Base-by-base conservation (phyloP, 768 basidiomycete species). In the Megacollybia marginata region DNA sequence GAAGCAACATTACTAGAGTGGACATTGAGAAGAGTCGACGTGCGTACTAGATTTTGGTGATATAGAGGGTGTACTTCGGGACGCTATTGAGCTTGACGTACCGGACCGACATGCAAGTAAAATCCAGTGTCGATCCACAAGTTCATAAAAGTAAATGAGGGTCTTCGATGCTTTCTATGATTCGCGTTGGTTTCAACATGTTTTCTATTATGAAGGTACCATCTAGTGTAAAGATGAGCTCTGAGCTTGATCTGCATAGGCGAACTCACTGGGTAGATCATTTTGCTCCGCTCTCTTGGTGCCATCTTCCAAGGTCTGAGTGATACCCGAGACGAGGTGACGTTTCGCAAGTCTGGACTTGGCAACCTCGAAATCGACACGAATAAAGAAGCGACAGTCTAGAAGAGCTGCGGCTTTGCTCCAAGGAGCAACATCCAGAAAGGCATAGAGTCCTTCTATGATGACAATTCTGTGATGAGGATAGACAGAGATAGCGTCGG, bases 401-500 rank as follows among this genome's bases (percentile, higher is more conserved):
- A 94, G 69, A 48, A 79, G 58, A 15, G 67, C 60, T 0, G 80
- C 78, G 1, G 83, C 88, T 12, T 76, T 72, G 1, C 59, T 63
- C 94, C 94, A 96, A 0, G 86, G 84, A 0, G 77, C 68, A 19
- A 82, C 66, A n/a, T 79, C 71, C 28, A 96, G 75, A 57, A 91
- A 80, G 2, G 82, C 75, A 63, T 97, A 96, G n/a, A 96, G 66
- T 0, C 94, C 93, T 65, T 97, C 94, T 54, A 97, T 78, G 52
- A 97, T 62, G 40, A 96, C 74, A 48, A 97, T 78, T 11, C 88
- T 81, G 57, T 94, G 85, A 32, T 70, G 58, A 0, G 84, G 78
- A 20, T 68, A 57, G 23, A 97, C 75, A 3, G 68, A 59, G 20
- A 85, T 61, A 1, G 80, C 76, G 42, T 83, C 72, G 4, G 78